Percentiles rank a stretch among this genome's conserved stretches.
Conservation (phyloP, 179 eudicot genomes). For the Kewa caespitosa region DNA sequence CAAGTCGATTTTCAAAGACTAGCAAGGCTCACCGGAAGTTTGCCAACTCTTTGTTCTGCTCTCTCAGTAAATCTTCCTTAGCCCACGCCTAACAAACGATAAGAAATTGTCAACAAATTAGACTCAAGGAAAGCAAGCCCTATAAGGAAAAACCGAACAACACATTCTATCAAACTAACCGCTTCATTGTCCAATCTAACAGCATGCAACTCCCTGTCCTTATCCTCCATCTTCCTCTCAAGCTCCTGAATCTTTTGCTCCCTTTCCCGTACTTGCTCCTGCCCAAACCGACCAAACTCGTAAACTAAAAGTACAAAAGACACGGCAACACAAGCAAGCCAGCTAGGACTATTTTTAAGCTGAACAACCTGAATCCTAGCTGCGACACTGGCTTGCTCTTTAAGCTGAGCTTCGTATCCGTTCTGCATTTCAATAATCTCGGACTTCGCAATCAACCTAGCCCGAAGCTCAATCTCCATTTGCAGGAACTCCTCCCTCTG, state of each 20-base stretch:
- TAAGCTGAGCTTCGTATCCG: constrained; percentile 56
- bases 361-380: constrained; percentile 66
- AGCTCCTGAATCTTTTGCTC: constrained; percentile 65
- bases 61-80: constrained; percentile 89
- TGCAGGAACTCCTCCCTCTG: constrained; percentile 81
- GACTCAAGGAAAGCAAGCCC: not conserved
- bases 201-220: constrained; percentile 85
- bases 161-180: constrained; percentile 43
- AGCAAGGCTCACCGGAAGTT: constrained; percentile 58
- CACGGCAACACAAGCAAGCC: not conserved
- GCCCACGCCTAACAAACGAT: constrained; percentile 92
- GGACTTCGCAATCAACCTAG: constrained; percentile 66
- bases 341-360: not conserved
- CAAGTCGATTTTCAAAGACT: not conserved
- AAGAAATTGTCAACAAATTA: constrained; percentile 5
- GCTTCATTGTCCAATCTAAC: constrained; percentile 83
- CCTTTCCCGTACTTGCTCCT: constrained; percentile 87
- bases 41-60: constrained; percentile 84
- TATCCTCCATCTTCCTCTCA: constrained; percentile 78
- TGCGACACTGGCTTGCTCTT: constrained; percentile 57
- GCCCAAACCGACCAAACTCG: constrained; percentile 25
- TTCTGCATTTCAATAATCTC: constrained; percentile 66
- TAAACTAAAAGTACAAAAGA: constrained; percentile 6
- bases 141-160: not conserved
- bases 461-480: constrained; percentile 77